phyloP scores from a whole-genome alignment of 2,329 filamentous ascomycete species.

The Didymella arachidicola region DNA sequence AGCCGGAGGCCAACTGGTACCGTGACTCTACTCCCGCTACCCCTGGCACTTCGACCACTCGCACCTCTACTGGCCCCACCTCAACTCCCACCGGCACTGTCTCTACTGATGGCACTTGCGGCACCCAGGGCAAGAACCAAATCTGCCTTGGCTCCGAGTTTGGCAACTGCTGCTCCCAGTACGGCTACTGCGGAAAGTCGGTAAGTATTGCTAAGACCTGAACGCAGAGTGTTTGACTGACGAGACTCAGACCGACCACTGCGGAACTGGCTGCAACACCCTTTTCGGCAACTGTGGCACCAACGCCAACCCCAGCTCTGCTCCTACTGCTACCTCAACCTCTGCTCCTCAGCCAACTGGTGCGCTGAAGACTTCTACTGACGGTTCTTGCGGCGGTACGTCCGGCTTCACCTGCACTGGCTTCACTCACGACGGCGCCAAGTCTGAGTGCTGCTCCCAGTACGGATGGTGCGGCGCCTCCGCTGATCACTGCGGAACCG shows the following conservation, averaged over 20 bases:
- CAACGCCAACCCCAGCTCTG: conserved; percentile 17
- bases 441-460: conserved; percentile 57
- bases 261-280: conserved; percentile 31
- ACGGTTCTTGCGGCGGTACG: conserved; percentile 36
- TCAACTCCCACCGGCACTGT: conserved; percentile 32
- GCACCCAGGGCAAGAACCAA: conserved; percentile 30
- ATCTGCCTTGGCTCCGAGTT: conserved; percentile 38
- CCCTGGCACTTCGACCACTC: conserved; percentile 28
- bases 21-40: conserved; percentile 51
- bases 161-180: conserved; percentile 56
- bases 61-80: conserved; percentile 26
- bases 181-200: conserved; percentile 51
- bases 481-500: conserved; percentile 41
- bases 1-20: conserved; percentile 59
- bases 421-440: conserved; percentile 30
- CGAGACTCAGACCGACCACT: conserved; percentile 16
- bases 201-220: background rate
- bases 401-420: conserved; percentile 39
- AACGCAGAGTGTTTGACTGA: background rate
- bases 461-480: conserved; percentile 53
- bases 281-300: conserved; percentile 38
- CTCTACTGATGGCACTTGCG: conserved; percentile 35
- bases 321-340: conserved; percentile 16
- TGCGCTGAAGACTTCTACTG: conserved; percentile 25
- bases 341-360: conserved; percentile 21